These are phyloP conservation scores for Kockovaella imperatae DNA, from an alignment of 768 basidiomycete species.

Conservation along the genomic window DNA sequence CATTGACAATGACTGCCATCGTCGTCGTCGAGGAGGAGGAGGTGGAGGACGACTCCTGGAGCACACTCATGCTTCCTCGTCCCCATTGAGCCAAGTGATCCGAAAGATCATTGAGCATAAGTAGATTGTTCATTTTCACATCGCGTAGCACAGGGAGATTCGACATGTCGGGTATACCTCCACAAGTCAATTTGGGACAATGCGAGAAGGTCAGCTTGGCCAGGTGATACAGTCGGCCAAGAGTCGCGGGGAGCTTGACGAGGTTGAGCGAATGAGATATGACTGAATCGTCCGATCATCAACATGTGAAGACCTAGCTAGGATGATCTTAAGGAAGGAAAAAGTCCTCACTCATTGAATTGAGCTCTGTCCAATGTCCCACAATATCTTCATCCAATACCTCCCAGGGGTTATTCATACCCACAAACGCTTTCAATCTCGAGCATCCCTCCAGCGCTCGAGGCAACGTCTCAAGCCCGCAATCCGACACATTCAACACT, in stretches of 20 bases:
- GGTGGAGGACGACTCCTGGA: conserved; percentile 10
- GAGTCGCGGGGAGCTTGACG: conserved; percentile 12
- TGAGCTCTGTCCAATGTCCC: conserved; percentile 27
- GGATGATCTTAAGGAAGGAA: background rate
- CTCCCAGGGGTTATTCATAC: conserved; percentile 35
- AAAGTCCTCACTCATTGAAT: conserved; percentile 31
- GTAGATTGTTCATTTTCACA: conserved; percentile 38
- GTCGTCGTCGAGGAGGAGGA: background rate
- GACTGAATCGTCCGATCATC: conserved; percentile 12
- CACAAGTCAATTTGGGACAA: conserved; percentile 23
- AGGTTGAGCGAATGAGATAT: conserved; percentile 36
- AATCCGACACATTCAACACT: conserved; percentile 35
- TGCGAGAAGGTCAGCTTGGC: conserved; percentile 40
- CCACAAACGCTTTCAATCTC: conserved; percentile 35
- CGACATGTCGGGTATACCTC: conserved; percentile 23
- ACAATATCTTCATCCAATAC: conserved; percentile 22
- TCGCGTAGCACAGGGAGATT: conserved; percentile 26
- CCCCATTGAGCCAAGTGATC: conserved; percentile 26
- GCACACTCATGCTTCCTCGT: conserved; percentile 25
- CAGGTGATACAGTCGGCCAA: conserved; percentile 17
- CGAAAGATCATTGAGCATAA: conserved; percentile 25
- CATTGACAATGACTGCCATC: background rate
- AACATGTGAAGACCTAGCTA: background rate
- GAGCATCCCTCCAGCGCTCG: conserved; percentile 5
- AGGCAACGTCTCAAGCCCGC: conserved; percentile 19